A percentile compares a stretch with the other conserved stretches of the same genome.
Evolutionary conservation across 495 filamentous ascomycete species (phyloP).

Genomic region (Daldinia loculata): DNA sequence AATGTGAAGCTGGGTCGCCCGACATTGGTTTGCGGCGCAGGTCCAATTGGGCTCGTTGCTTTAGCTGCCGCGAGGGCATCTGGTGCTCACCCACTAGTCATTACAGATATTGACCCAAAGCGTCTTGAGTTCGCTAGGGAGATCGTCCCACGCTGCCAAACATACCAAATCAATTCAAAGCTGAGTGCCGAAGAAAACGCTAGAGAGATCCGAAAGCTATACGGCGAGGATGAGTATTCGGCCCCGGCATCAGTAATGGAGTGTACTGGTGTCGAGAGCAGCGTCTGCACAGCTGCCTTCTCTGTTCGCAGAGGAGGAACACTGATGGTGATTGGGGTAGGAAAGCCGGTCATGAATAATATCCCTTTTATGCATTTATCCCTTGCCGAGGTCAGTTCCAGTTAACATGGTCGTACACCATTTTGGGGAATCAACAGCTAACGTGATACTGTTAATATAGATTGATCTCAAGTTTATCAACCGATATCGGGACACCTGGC

Average conservation of each 20-base stretch:
- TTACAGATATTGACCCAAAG: slow-evolving; percentile 66
- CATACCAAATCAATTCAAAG: slow-evolving; percentile 60
- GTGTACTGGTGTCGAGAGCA: slow-evolving; percentile 70
- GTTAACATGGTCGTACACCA: slow-evolving; percentile 5
- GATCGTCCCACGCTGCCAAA: slow-evolving; percentile 63
- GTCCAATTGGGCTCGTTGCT: slow-evolving; percentile 61
- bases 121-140: slow-evolving; percentile 67
- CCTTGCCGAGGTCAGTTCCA: slow-evolving; percentile 60
- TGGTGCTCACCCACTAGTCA: slow-evolving; percentile 69
- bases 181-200: slow-evolving; percentile 61
- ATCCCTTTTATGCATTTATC: slow-evolving; percentile 73
- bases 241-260: slow-evolving; percentile 67
- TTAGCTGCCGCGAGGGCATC: slow-evolving; percentile 64
- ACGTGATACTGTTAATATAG: slow-evolving; percentile 40
- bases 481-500: slow-evolving; percentile 71
- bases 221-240: slow-evolving; percentile 58
- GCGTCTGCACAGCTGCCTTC: slow-evolving; percentile 64
- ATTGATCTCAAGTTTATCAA: slow-evolving; percentile 72
- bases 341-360: slow-evolving; percentile 67
- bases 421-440: slow-evolving; percentile 14
- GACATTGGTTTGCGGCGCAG: slow-evolving; percentile 57
- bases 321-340: slow-evolving; percentile 71
- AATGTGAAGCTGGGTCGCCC: slow-evolving; percentile 52
- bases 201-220: slow-evolving; percentile 60
- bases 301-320: slow-evolving; percentile 66